Evolutionary conservation across 176 grass and related monocot genomes (phyloP).

Genomic region (Oryza rufipogon): DNA sequence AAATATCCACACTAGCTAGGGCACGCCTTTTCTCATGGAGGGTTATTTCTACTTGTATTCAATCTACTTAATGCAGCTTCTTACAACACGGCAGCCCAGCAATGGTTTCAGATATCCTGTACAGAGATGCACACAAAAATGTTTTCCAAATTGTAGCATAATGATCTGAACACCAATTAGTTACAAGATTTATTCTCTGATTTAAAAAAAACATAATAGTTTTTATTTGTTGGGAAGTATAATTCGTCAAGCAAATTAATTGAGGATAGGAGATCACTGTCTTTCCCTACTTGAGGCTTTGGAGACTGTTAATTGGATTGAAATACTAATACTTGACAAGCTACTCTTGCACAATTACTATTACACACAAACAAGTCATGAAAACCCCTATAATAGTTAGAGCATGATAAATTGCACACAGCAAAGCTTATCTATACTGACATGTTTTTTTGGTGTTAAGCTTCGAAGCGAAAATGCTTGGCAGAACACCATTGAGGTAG

Average conservation of each 20-base stretch:
- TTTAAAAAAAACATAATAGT: background rate
- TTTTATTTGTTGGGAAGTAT: background rate
- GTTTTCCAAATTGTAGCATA: background rate
- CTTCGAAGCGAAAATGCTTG: background rate
- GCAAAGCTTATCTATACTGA: background rate
- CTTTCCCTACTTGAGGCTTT: background rate
- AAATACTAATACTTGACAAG: slow-evolving; percentile 21
- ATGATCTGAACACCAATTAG: background rate
- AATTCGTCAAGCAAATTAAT: background rate
- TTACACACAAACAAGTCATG: background rate
- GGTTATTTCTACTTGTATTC: background rate
- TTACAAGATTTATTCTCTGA: background rate
- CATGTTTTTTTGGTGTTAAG: background rate
- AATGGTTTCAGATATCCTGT: background rate
- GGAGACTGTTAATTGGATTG: background rate
- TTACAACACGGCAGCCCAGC: background rate
- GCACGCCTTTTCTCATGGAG: background rate
- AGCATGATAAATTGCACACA: background rate
- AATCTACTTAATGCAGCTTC: background rate
- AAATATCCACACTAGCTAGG: background rate
- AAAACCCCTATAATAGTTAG: background rate
- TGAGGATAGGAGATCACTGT: background rate
- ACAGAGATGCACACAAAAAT: background rate
- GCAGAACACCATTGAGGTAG: background rate
- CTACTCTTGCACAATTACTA: background rate